Base-by-base conservation (phyloP, 1,284 basidiomycete species). In the Thecaphora thlaspeos region DNA sequence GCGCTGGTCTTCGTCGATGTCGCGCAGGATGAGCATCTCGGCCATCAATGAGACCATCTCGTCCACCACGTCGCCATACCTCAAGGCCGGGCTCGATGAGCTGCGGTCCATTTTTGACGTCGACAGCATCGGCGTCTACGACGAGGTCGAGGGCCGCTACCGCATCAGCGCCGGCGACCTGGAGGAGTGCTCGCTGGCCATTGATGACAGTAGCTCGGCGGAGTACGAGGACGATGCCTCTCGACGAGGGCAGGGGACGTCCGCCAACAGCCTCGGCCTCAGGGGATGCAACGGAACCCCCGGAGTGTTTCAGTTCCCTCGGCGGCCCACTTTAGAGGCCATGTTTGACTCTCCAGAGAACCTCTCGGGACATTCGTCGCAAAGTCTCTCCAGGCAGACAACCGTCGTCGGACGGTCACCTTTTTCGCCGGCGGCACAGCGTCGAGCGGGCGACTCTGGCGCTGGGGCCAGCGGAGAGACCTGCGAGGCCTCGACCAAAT, bases 21-120 rank as follows among this genome's bases (percentile, higher is more conserved):
- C 61, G 10, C 49, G 56, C 23, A 55, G 49, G 26, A 55, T 64
- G 55, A 60, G 52, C 50, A 53, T 64, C 43, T 48, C 42, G 19
- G 55, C 61, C 4, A 34, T 59, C 23, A 60, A 60, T 28, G 50
- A 59, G 11, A 59, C 61, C 24, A 32, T 64, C 4, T 60, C 60
- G 8, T 64, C 61, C 32, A 59, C 61, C 2, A 56, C 68, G 2
- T 53, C 65, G 24, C 68, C 68, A 7, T 68, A 61, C 28, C 57
- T 70, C 41, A 59, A 60, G 26, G 68, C 68, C 10, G 68, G 68
- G 14, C 48, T 70, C n/a, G 61, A 70, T 45, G 68, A 70, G 38
- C 49, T 70, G 30, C 44, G 65, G 23, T 64, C 61, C 46, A 70
- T 70, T 43, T 70, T 70, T 56, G 68, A 70, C 39, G 68, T 70